Base-by-base conservation (phyloP, 179 eudicot genomes). In the Vitellaria paradoxa region DNA sequence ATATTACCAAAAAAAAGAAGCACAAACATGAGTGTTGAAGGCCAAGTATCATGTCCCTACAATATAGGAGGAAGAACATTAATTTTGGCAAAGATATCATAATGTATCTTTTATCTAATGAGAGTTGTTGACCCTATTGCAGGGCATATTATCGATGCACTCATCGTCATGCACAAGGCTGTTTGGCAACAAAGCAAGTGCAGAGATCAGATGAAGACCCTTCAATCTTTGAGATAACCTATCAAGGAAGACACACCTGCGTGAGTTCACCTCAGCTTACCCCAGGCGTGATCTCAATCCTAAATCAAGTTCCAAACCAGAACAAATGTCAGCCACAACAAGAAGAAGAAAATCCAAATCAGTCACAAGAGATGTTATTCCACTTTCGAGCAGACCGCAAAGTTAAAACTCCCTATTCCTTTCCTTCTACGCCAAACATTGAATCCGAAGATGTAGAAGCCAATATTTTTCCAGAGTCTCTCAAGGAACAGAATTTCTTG, bases 91-190 rank as follows among this genome's bases (percentile, higher is more conserved):
- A 30, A 30, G 37, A 30, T 30, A 30, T 30, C 37, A 30, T 30
- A 30, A 30, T 30, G 37, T 30, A 30, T 30, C 37, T 30, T 30
- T 30, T 0, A 30, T 30, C 37, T 30, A 30, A 30, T 30, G 37
- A 30, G 37, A 30, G 37, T 30, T 30, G 37, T 30, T 30, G 37
- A 30, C 37, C 37, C 37, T 30, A 30, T 30, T 30, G 37, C 93
- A 94, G 98, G 79, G 89, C 96, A 72, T 94, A 93, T 75, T 93
- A 91, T 67, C 80, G 98, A 78, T 94, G 97, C 87, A 93, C 98
- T 66, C 90, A 94, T 84, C 91, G 91, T 0, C 73, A 81, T 56
- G 59, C 72, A 15, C 96, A 86, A 83, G 93, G 90, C 53, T 94
- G 97, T 63, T 77, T 82, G 80, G 97, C 98, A 4, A 88, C 85